Base-by-base conservation (phyloP, 805 yeast species). In the Schwanniomyces occidentalis region DNA sequence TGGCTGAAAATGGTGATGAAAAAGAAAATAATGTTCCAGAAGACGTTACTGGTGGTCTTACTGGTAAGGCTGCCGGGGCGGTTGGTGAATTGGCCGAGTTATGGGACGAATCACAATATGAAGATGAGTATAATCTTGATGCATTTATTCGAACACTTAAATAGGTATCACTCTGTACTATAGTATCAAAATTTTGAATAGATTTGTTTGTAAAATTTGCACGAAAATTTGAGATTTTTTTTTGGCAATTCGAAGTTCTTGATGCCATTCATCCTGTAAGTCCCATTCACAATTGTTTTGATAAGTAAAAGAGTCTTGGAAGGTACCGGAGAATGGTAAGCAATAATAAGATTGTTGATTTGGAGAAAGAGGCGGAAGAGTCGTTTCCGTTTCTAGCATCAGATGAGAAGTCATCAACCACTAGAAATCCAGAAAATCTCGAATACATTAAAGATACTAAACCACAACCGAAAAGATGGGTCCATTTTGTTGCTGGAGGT, bases 81-180 rank as follows among this genome's bases (percentile, higher is more conserved):
- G 80, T 87, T 28, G 91, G 90, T 17, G 96, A 87, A 46, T 70
- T 93, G 45, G 91, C 86, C 7, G 97, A 90, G 51, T 71, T 93
- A 37, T 93, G 99, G 99, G 98, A 93, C 56, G 93, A 87, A 51
- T 74, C 85, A 21, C 97, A 93, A 61, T 93, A 93, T 53, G 96
- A 90, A 45, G 99, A 93, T 54, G 99, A 93, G 67, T 93, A 93
- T 61, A 87, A 93, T 53, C 76, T 93, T 63, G 97, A 91, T 59
- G 79, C 84, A 35, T 93, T 93, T 59, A 91, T 93, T 62, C 85
- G 85, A 65, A 83, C 85, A 17, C 73, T 87, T 42, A 75, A 75
- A 46, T 76, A 47, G 33, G 27, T 16, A 27, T 14, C 16, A 19
- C 25, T 31, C n/a, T 24, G 37, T 29, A 37, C 20, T 34, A 32